Base-by-base conservation (phyloP, 305 asterid species). In the Fraxinus dipetala region DNA sequence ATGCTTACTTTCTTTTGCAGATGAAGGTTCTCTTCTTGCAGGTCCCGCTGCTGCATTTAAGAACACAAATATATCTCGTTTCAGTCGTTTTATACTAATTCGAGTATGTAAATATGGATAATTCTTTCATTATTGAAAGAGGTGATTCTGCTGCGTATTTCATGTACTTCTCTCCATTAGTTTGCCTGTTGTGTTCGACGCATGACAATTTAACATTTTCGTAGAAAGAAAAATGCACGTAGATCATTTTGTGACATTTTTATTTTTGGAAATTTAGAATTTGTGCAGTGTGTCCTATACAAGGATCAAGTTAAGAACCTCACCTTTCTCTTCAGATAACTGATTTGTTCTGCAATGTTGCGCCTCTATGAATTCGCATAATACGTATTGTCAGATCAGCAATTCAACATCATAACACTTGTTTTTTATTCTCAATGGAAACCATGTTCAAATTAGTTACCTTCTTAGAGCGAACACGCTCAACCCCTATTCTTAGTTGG, bases 401-500 rank as follows among this genome's bases (percentile, higher is more conserved):
- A 6, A 80, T n/a, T 38, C 36, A 43, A 75, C 18, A 18, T 6
- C 40, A 59, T 10, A 28, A 63, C 43, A 13, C 1, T 14, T 3
- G 20, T 7, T 5, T 38, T 31, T 40, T 67, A 26, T 26, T 6
- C 10, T 24, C 24, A 63, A 61, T 2, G 79, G 77, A 78, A 10
- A 61, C 30, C 30, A 45, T 20, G 65, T 35, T 24, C 14, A 6
- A 63, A n/a, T 48, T 51, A n/a, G 20, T 54, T 61, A 87, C 95
- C 92, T 86, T 88, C 73, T 87, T 90, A 22, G 95, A 86, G 56
- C 93, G 93, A 78, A 91, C 59, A 34, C 95, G 89, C 79, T 90
- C 95, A 20, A 85, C 89, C 45, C 95, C 93, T 48, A 85, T 80
- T 78, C 90, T 85, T 65, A 91, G 9, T 31, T 91, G 95, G 32